phyloP scores from a whole-genome alignment of 2,329 filamentous ascomycete species.

The Botryosphaeria dothidea region DNA sequence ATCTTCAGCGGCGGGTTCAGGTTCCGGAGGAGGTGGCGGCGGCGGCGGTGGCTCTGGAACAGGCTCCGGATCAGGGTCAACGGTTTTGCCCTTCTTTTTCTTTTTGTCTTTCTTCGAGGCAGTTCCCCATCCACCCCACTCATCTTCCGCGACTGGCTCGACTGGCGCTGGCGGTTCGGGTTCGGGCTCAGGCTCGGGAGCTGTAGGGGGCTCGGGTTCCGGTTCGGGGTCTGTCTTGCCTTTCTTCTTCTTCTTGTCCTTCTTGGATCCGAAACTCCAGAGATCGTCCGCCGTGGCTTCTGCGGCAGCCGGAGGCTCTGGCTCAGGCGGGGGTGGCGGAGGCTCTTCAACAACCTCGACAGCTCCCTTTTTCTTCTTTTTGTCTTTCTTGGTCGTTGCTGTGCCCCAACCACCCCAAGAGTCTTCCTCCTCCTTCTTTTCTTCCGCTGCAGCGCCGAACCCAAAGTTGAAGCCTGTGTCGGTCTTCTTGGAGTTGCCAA shows the following conservation, averaged over 20 bases:
- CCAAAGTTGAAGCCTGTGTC: constrained; percentile 21
- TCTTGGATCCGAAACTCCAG: background rate
- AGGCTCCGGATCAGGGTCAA: background rate
- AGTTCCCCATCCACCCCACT: constrained; percentile 10
- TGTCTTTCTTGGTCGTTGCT: constrained; percentile 27
- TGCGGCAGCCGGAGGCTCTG: constrained; percentile 25
- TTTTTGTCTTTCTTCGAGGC: constrained; percentile 41
- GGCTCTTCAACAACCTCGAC: constrained; percentile 22
- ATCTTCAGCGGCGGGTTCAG: constrained; percentile 26
- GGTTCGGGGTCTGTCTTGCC: constrained; percentile 10
- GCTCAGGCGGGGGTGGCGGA: constrained; percentile 23
- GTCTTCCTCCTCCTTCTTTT: constrained; percentile 31
- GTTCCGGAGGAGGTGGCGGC: constrained; percentile 25
- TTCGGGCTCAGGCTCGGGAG: constrained; percentile 6
- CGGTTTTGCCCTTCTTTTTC: constrained; percentile 48
- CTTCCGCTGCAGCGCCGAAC: constrained; percentile 11
- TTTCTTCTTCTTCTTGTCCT: constrained; percentile 22
- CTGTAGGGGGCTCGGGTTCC: constrained; percentile 25
- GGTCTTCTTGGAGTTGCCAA: constrained; percentile 4
- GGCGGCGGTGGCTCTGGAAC: constrained; percentile 27
- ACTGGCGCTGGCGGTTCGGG: background rate
- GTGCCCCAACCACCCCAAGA: constrained; percentile 12
- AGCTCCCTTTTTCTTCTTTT: constrained; percentile 36
- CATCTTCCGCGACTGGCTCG: background rate
- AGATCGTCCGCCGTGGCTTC: constrained; percentile 21